These are phyloP conservation scores for Cercospora canescens DNA, from an alignment of 2,329 filamentous ascomycete species.

Conservation along the genomic window DNA sequence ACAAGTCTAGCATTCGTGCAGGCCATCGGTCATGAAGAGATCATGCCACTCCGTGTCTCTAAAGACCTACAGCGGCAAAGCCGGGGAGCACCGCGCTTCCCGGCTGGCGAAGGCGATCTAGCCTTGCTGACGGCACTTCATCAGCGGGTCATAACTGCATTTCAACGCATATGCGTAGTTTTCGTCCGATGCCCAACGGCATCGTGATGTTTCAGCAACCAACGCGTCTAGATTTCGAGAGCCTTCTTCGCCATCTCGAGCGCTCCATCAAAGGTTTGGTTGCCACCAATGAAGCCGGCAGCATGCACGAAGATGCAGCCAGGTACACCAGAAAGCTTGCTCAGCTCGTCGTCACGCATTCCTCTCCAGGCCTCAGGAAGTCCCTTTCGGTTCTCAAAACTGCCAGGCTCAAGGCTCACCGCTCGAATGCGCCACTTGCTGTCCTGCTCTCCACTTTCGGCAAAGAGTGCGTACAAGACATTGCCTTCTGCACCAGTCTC, in stretches of 20 bases:
- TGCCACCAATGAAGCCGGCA: constrained; percentile 92
- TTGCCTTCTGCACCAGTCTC: constrained; percentile 50
- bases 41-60: too few species aligned
- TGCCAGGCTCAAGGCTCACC: constrained; percentile 80
- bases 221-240: constrained; percentile 45
- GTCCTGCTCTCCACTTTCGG: constrained; percentile 72
- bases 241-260: constrained; percentile 82
- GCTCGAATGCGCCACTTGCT: constrained; percentile 93
- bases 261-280: constrained; percentile 86
- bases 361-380: constrained; percentile 91
- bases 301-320: constrained; percentile 93
- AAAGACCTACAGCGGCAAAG: too few species aligned
- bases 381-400: constrained; percentile 88
- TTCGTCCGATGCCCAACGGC: too few species aligned
- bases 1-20: too few species aligned
- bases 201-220: too few species aligned
- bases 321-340: constrained; percentile 65
- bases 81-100: too few species aligned
- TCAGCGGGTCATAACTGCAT: too few species aligned
- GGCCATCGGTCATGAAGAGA: too few species aligned
- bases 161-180: too few species aligned
- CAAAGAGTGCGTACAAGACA: constrained; percentile 87
- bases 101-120: too few species aligned
- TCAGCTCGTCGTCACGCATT: constrained; percentile 81
- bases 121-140: too few species aligned